Evolutionary conservation across 208 protist species (phyloP).

Genomic region (Novymonas esmeraldas): DNA sequence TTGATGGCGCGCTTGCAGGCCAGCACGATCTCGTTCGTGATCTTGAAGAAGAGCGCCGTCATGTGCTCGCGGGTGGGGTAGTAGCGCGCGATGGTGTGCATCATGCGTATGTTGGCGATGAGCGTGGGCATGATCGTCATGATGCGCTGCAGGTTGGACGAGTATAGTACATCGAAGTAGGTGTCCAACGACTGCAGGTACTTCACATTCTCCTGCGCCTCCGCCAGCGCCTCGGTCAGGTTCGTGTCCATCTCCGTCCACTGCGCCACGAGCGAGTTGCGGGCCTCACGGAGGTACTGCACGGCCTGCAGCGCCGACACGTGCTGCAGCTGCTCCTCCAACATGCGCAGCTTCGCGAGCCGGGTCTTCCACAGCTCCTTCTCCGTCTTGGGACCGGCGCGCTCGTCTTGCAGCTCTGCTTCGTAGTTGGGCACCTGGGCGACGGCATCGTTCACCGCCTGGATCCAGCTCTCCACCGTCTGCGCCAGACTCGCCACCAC

Average conservation of each 20-base stretch:
- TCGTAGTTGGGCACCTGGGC: slow-evolving; percentile 85
- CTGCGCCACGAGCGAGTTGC: slow-evolving; percentile 74
- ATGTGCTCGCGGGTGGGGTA: slow-evolving; percentile 95
- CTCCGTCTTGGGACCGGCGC: slow-evolving; percentile 93
- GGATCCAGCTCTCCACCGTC: slow-evolving; percentile 85
- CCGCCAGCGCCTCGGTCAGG: slow-evolving; percentile 95
- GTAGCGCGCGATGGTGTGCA: slow-evolving; percentile 97
- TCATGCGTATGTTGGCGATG: slow-evolving; percentile 97
- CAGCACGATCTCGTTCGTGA: slow-evolving; percentile 97
- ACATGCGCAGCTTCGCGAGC: slow-evolving; percentile 89
- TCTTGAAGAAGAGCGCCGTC: slow-evolving; percentile 97
- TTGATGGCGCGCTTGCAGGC: slow-evolving; percentile 94
- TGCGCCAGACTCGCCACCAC: slow-evolving; percentile 67
- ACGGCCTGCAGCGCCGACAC: slow-evolving; percentile 82
- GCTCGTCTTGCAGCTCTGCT: slow-evolving; percentile 89
- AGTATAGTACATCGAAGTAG: slow-evolving; percentile 97
- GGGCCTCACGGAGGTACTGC: slow-evolving; percentile 89
- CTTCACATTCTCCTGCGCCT: slow-evolving; percentile 98
- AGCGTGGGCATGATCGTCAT: slow-evolving; percentile 94
- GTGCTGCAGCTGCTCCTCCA: slow-evolving; percentile 90
- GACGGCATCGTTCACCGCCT: slow-evolving; percentile 68
- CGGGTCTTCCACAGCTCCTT: slow-evolving; percentile 95
- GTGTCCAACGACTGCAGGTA: slow-evolving; percentile 97
- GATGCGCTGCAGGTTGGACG: slow-evolving; percentile 91
- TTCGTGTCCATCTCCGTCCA: slow-evolving; percentile 91